Evolutionary conservation across 116 monocot species (phyloP), one percentile per base, ranked within the genome.

Genomic region (Thalassia testudinum): DNA sequence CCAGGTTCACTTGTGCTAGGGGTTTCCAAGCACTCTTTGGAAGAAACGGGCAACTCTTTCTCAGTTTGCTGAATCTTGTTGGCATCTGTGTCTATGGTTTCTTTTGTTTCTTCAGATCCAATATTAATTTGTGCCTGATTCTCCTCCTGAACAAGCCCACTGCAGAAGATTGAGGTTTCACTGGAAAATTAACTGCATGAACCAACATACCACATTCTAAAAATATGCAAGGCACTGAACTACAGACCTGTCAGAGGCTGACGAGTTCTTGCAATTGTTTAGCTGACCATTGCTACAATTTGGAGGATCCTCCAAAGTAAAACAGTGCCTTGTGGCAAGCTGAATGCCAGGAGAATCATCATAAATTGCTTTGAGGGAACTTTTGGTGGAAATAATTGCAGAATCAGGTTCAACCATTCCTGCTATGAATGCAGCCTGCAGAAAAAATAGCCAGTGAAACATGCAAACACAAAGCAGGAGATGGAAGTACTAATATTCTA

Each of bases 281-380:
- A 21, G 24, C n/a, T 50, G 24, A 27, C 14, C 40, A 16, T 42
- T 61, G 24, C 18, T 48, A 69, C 82, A 72, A 66, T 45, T 66
- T 26, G 82, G 86, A 52, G 90, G 90, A 57, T 83, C 78, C 67
- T 85, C 86, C 30, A 99, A 71, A 71, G 75, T 53, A 78, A 86
- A 89, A 62, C 97, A 99, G 64, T 99, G 97, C 51, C 97, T 82
- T 58, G 76, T 69, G 43, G 85, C 97, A 43, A 99, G 78, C 51
- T 89, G 90, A 53, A 79, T 64, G 37, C 75, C 70, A 61, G 85
- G 80, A 70, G 85, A 77, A 22, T 85, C 75, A 64, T 82, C 82
- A 53, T 63, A 77, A 22, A 86, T 73, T 53, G 97, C 79, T 70
- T 80, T 85, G 49, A 99, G 50, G 54, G 97, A 90, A 75, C 71